Evolutionary conservation across 2,329 filamentous ascomycete species (phyloP).

Genomic region (Diaporthe aspalathi): DNA sequence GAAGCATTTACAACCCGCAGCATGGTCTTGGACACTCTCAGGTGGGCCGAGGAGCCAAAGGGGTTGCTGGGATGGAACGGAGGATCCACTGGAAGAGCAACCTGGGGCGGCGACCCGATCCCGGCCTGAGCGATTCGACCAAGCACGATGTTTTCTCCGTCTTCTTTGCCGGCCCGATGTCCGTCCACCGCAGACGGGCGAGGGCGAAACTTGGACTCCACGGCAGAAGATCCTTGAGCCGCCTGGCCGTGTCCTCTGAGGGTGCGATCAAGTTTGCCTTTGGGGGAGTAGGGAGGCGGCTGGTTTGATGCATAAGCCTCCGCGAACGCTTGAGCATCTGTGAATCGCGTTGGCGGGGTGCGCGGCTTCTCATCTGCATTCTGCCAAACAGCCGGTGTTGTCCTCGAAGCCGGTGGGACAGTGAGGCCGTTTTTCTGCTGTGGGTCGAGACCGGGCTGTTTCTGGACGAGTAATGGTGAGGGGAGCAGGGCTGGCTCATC

Average conservation of each 20-base stretch:
- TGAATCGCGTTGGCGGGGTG: background rate
- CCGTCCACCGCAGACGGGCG: background rate
- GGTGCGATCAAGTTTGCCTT: constrained; percentile 49
- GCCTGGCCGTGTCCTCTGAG: constrained; percentile 47
- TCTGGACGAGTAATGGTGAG: constrained; percentile 35
- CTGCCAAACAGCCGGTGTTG: constrained; percentile 12
- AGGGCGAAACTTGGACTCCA: background rate
- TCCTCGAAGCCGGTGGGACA: constrained; percentile 3
- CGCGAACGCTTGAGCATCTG: constrained; percentile 23
- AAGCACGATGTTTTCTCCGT: background rate
- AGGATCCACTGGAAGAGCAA: constrained; percentile 12
- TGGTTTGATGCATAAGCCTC: constrained; percentile 30
- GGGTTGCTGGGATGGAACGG: constrained; percentile 7
- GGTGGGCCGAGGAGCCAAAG: background rate
- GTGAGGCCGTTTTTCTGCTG: background rate
- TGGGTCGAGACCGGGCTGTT: background rate
- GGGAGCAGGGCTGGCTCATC: constrained; percentile 6
- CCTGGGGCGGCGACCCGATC: background rate
- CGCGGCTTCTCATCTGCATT: background rate
- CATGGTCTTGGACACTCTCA: background rate
- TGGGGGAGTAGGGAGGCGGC: constrained; percentile 42
- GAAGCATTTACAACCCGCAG: background rate
- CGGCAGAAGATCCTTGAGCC: constrained; percentile 27
- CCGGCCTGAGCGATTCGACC: background rate
- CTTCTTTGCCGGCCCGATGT: background rate